Evolutionary conservation across 441 rosid genomes (phyloP).

Genomic region (Daphne laureola): DNA sequence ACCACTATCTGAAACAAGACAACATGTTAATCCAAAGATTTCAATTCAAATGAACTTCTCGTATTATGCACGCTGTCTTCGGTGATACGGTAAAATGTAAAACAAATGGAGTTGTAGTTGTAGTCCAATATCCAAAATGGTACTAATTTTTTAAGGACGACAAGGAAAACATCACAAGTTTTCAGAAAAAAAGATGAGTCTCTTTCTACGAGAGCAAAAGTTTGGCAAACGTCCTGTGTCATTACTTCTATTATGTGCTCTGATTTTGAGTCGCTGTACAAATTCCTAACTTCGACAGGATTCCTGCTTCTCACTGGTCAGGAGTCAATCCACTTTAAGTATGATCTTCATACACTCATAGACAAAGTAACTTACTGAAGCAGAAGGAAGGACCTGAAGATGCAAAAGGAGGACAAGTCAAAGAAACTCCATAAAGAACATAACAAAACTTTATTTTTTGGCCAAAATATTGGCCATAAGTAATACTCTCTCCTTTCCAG

Average conservation of each 20-base stretch:
- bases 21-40: too few species aligned
- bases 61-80: too few species aligned
- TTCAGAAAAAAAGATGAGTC: neutral
- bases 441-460: neutral
- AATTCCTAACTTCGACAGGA: slow-evolving; percentile 13
- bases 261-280: slow-evolving; percentile 16
- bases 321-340: slow-evolving; percentile 49
- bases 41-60: too few species aligned
- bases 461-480: neutral
- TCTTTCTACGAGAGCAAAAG: slow-evolving; percentile 13
- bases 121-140: neutral
- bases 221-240: slow-evolving; percentile 8
- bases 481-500: too few species aligned
- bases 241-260: slow-evolving; percentile 16
- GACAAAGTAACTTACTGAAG: slow-evolving; percentile 72
- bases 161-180: too few species aligned
- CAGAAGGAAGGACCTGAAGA: slow-evolving; percentile 76
- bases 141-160: too few species aligned
- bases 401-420: slow-evolving; percentile 8
- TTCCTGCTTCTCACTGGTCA: slow-evolving; percentile 5
- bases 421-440: neutral
- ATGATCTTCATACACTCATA: slow-evolving; percentile 85
- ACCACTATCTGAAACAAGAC: too few species aligned
- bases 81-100: slow-evolving; percentile 2
- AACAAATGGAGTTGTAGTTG: slow-evolving; percentile 3